Evolutionary conservation across 345 rosid genomes (phyloP), one percentile per base, ranked within the genome.

Genomic region (Eutrema japonicum): DNA sequence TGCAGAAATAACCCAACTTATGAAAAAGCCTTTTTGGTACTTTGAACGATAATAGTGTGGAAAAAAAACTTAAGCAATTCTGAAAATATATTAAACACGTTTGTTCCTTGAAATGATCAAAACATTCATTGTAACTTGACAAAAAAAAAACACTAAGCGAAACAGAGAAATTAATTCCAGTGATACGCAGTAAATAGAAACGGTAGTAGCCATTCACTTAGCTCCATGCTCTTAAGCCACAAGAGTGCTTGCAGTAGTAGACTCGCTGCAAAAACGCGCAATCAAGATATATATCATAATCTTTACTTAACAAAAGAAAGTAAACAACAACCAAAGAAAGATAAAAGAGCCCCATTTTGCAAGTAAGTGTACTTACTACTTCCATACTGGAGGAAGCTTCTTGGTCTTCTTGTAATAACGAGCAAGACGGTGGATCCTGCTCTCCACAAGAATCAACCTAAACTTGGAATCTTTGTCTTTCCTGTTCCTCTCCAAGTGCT

Each of bases 361-460:
- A 29, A 43, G 41, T 70, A 78, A 16, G 40, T 10, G 4, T 22
- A 68, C 89, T 82, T 52, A 86, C 90, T 89, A 91, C 74, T 91
- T 91, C 96, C 93, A 91, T 35, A 91, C 93, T 4, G 96, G 93
- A 5, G 93, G 96, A 38, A 91, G 90, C 85, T 89, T 91, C 89
- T 86, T 89, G 14, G 92, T 91, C 81, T 89, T 89, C 90, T 91
- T 91, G 85, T 91, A 91, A 62, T 89, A 89, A 7, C 96, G 91
- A 49, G 97, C 97, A 56, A 86, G 93, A 38, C 92, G 61, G 61
- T 56, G 61, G 27, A 56, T 56, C 42, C 61, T 56, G 61, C 61
- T 56, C 61, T 56, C 61, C 0, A 56, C 61, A 56, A 56, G 61
- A 56, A 56, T 56, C 42, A 56, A 8, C 61, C 61, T 56, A 5